Evolutionary conservation across 495 filamentous ascomycete genomes (phyloP).

Genomic region (Bathelium albidoporum): DNA sequence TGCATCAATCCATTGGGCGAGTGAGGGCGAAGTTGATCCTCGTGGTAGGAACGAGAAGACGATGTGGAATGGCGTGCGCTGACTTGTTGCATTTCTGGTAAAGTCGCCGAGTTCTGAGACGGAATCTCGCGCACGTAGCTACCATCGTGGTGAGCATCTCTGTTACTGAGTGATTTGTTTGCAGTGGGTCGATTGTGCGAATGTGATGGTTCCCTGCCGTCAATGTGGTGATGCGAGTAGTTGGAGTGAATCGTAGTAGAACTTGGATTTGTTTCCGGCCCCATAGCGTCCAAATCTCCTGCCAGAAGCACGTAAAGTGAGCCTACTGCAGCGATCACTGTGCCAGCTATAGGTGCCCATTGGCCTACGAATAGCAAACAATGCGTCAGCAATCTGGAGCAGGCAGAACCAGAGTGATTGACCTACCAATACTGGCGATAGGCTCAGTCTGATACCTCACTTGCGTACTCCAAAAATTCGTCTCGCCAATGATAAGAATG

Average conservation of each 20-base stretch:
- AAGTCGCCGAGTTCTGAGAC: background rate
- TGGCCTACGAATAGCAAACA: slow-evolving; percentile 29
- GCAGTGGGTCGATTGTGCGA: background rate
- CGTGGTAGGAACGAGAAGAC: background rate
- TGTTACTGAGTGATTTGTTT: background rate
- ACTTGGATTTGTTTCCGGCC: background rate
- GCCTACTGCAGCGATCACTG: slow-evolving; percentile 42
- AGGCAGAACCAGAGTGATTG: background rate
- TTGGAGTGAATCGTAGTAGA: slow-evolving; percentile 16
- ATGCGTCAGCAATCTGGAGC: slow-evolving; percentile 12
- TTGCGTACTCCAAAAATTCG: slow-evolving; percentile 45
- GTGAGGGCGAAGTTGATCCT: background rate
- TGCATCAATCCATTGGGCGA: background rate
- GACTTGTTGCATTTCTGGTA: background rate
- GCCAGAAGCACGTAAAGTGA: slow-evolving; percentile 43
- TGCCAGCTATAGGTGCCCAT: slow-evolving; percentile 48
- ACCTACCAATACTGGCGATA: slow-evolving; percentile 43
- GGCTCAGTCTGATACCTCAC: slow-evolving; percentile 47
- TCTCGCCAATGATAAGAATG: slow-evolving; percentile 46
- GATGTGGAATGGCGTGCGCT: background rate
- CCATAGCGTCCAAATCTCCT: slow-evolving; percentile 22
- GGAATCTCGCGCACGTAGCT: background rate
- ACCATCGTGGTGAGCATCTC: background rate
- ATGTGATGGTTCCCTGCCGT: slow-evolving; percentile 1
- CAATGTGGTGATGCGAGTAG: slow-evolving; percentile 23